These are phyloP conservation scores for Lasiosphaeria hispida DNA, from an alignment of 495 filamentous ascomycete genomes.

Conservation along the genomic window DNA sequence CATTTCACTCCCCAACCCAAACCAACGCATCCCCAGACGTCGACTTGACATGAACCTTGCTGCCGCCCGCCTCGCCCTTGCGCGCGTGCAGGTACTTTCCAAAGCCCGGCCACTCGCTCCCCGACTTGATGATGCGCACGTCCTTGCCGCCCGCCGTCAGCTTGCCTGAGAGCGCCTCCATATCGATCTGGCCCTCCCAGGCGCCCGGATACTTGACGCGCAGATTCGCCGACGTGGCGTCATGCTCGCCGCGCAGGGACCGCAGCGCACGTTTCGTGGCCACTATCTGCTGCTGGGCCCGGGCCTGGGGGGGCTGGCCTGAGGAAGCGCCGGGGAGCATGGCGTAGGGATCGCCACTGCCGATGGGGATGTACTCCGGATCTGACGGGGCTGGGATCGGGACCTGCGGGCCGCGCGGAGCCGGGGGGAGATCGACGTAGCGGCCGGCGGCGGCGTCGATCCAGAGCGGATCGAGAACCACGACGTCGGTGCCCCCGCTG, in stretches of 20 bases:
- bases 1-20: conserved; percentile 27
- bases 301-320: not conserved
- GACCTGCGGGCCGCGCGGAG: not conserved
- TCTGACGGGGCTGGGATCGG: not conserved
- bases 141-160: conserved; percentile 32
- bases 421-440: not conserved
- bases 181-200: conserved; percentile 41
- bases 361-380: not conserved
- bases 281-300: not conserved
- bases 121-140: conserved; percentile 30
- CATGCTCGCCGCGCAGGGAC: conserved; percentile 30
- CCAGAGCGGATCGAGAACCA: conserved; percentile 39
- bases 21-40: conserved; percentile 32
- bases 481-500: conserved; percentile 31
- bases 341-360: not conserved
- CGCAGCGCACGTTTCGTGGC: conserved; percentile 13
- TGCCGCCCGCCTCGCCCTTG: conserved; percentile 37
- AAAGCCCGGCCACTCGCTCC: conserved; percentile 30
- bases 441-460: not conserved
- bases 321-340: not conserved
- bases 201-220: conserved; percentile 32
- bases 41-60: conserved; percentile 21
- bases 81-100: conserved; percentile 30
- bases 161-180: conserved; percentile 28
- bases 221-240: conserved; percentile 35